Percentiles rank a stretch among this genome's conserved stretches.
These are phyloP conservation scores for Eimeria praecox DNA, from an alignment of 169 alveolate genomes.

Conservation along the genomic window DNA sequence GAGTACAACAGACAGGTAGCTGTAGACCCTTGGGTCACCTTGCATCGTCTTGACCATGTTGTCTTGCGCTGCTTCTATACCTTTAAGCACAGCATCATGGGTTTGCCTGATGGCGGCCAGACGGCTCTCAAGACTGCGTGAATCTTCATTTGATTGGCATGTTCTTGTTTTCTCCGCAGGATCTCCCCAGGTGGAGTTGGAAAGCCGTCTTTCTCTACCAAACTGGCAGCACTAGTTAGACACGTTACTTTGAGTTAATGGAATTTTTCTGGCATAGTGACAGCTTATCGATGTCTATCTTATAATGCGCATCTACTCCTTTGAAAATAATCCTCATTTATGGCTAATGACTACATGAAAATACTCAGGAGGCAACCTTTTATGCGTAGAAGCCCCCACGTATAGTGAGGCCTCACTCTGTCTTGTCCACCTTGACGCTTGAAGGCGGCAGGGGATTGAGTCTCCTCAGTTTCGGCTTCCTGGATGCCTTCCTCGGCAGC, in stretches of 20 bases:
- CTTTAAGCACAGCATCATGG: constrained; percentile 45
- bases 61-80: constrained; percentile 58
- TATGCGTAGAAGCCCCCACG: not conserved
- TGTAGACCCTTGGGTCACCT: constrained; percentile 58
- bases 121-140: constrained; percentile 14
- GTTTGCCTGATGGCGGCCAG: constrained; percentile 68
- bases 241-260: not conserved
- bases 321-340: not conserved
- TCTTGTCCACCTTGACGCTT: constrained; percentile 6
- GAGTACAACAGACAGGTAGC: not conserved
- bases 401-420: constrained; percentile 12
- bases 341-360: not conserved
- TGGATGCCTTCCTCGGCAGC: constrained; percentile 15
- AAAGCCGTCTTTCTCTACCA: constrained; percentile 26
- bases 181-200: constrained; percentile 63
- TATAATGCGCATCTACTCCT: not conserved
- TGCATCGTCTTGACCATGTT: constrained; percentile 53
- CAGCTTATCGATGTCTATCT: too few relatives aligned
- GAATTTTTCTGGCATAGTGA: not conserved
- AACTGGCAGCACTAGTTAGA: constrained; percentile 17
- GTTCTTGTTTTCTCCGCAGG: not conserved
- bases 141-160: not conserved
- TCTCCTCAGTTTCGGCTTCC: constrained; percentile 7
- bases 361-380: not conserved
- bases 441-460: not conserved